phyloP scores from a whole-genome alignment of 768 basidiomycete species.

The Lentinula lateritia region DNA sequence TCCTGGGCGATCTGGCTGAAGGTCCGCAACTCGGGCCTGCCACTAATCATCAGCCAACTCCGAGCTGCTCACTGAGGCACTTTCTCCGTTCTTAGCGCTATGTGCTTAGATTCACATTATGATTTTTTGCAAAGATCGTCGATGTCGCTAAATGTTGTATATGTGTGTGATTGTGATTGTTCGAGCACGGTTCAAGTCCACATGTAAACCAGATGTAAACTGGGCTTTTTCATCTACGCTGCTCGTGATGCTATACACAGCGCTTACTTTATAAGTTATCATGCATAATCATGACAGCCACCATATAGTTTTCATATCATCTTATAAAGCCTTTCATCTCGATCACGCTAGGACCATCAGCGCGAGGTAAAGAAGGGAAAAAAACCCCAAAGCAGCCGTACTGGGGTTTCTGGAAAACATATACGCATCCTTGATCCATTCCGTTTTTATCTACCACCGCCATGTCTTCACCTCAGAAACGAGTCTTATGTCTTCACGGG shows the following conservation, averaged over 20 bases:
- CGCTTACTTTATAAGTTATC: background rate
- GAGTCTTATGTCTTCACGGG: constrained; percentile 5
- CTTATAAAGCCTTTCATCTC: background rate
- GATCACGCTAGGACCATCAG: background rate
- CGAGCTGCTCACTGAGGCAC: too few relatives aligned
- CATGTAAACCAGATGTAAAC: too few relatives aligned
- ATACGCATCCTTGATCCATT: background rate
- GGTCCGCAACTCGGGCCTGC: background rate
- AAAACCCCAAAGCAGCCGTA: background rate
- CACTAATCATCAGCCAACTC: too few relatives aligned
- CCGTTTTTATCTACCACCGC: background rate
- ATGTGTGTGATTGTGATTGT: too few relatives aligned
- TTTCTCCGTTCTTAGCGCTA: too few relatives aligned
- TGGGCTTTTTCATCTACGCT: too few relatives aligned
- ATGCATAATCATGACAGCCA: background rate
- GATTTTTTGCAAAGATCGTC: too few relatives aligned
- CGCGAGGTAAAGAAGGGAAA: background rate
- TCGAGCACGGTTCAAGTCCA: too few relatives aligned
- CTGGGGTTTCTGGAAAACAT: background rate
- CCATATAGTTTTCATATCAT: background rate
- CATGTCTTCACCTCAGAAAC: constrained; percentile 3
- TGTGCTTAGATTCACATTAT: too few relatives aligned
- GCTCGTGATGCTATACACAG: background rate
- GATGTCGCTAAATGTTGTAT: too few relatives aligned
- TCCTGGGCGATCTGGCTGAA: background rate